These are phyloP conservation scores for Logfia minima DNA, from an alignment of 129 eudicot genomes.

Conservation along the genomic window DNA sequence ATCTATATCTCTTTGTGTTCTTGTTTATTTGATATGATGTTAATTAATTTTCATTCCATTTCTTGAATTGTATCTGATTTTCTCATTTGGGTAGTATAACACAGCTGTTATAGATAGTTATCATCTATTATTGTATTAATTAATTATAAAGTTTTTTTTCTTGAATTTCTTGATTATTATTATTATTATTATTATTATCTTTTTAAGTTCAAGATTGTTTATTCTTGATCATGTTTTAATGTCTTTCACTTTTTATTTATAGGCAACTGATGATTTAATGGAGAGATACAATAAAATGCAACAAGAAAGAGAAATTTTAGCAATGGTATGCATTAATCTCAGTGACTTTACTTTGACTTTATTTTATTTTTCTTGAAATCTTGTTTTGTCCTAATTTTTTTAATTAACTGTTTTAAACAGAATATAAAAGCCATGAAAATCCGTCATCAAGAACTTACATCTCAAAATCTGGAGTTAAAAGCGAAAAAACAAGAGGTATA, in stretches of 20 bases:
- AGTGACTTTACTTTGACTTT: slow-evolving; percentile 20
- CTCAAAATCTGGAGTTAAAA: slow-evolving; percentile 44
- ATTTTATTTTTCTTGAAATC: background rate
- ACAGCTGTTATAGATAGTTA: background rate
- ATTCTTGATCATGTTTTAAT: background rate
- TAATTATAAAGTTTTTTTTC: background rate
- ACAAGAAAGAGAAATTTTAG: slow-evolving; percentile 28
- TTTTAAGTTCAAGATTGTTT: background rate
- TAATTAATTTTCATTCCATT: background rate
- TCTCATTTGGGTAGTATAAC: background rate
- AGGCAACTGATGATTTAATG: slow-evolving; percentile 43
- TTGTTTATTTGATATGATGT: background rate
- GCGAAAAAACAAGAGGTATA: slow-evolving; percentile 47
- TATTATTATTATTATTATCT: background rate
- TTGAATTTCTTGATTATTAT: background rate
- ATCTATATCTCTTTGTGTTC: background rate
- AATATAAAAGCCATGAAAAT: slow-evolving; percentile 30
- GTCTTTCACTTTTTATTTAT: slow-evolving; percentile 21
- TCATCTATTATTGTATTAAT: background rate
- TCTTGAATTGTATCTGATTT: slow-evolving; percentile 13
- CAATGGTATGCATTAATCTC: slow-evolving; percentile 37
- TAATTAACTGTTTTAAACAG: slow-evolving; percentile 34
- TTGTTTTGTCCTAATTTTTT: slow-evolving; percentile 1
- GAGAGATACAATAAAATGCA: slow-evolving; percentile 37
- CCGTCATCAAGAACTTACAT: slow-evolving; percentile 21